These are phyloP conservation scores for Fraxinus excelsior DNA, from an alignment of 257 asterid genomes.

Conservation along the genomic window DNA sequence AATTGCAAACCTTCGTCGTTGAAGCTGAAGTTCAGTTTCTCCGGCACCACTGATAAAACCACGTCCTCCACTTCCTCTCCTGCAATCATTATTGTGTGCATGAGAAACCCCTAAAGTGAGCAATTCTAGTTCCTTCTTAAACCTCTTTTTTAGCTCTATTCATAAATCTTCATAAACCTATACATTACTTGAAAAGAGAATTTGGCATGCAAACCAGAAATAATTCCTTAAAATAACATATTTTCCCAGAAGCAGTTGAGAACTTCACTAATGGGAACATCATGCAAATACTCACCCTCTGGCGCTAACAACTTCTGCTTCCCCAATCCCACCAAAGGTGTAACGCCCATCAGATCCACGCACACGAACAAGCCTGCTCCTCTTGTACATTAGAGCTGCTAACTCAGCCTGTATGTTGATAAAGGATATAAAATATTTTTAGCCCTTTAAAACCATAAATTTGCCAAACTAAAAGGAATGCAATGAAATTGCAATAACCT, in stretches of 20 bases:
- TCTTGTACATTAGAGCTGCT: slow-evolving; percentile 95
- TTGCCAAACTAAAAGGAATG: slow-evolving; percentile 15
- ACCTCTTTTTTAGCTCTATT: neutral
- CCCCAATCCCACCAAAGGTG: slow-evolving; percentile 82
- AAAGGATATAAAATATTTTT: neutral
- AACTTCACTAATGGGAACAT: slow-evolving; percentile 13
- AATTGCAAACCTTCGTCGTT: slow-evolving; percentile 71
- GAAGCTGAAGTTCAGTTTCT: slow-evolving; percentile 99
- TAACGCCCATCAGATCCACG: slow-evolving; percentile 80
- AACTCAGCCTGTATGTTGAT: slow-evolving; percentile 72
- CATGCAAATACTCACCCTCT: slow-evolving; percentile 68
- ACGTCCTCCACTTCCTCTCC: slow-evolving; percentile 99
- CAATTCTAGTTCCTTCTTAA: neutral
- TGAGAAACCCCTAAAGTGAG: slow-evolving; percentile 25
- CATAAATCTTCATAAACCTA: slow-evolving; percentile 3
- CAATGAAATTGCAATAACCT: slow-evolving; percentile 48
- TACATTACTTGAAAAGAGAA: slow-evolving; percentile 4
- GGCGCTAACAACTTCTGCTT: slow-evolving; percentile 96
- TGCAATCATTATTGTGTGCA: slow-evolving; percentile 39
- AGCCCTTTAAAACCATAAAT: slow-evolving; percentile 5
- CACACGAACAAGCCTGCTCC: slow-evolving; percentile 91
- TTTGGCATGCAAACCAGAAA: slow-evolving; percentile 5
- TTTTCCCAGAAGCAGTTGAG: slow-evolving; percentile 19
- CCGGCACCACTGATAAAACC: slow-evolving; percentile 99
- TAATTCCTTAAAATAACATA: slow-evolving; percentile 3